Evolutionary conservation across 371 early-diverging fungal species (phyloP).

Genomic region (Coemansia sp.): DNA sequence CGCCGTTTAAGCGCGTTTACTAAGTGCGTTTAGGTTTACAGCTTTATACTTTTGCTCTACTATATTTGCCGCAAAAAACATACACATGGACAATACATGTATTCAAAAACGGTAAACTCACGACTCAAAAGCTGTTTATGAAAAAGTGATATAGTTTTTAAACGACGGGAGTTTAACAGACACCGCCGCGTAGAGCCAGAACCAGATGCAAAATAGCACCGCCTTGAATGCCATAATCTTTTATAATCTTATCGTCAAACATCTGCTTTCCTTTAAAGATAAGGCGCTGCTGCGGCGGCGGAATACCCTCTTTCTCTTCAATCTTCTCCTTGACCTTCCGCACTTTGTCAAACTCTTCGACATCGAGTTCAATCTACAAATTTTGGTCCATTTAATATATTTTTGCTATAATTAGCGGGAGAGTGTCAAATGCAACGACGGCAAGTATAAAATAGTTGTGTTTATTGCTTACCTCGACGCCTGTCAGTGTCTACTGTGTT

Average conservation of each 20-base stretch:
- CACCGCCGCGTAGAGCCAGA: constrained; percentile 95
- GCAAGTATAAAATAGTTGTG: neutral
- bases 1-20: constrained; percentile 92
- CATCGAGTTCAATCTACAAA: constrained; percentile 85
- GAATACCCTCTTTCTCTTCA: constrained; percentile 96
- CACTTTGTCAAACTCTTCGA: constrained; percentile 70
- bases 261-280: constrained; percentile 95
- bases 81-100: neutral
- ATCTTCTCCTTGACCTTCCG: constrained; percentile 78
- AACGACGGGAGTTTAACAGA: neutral
- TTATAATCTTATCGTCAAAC: constrained; percentile 82
- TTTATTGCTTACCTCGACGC: constrained; percentile 76
- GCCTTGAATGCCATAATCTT: constrained; percentile 76
- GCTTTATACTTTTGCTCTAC: neutral
- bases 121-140: no score
- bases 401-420: neutral
- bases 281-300: constrained; percentile 92
- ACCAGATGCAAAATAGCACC: constrained; percentile 96
- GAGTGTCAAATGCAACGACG: neutral
- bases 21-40: constrained; percentile 51
- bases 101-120: no score
- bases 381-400: no score
- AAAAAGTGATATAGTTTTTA: neutral
- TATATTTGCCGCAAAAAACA: neutral
- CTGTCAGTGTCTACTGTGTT: constrained; percentile 78